Conservation (phyloP, 2,329 filamentous ascomycete genomes). For the Penicillium sp. region DNA sequence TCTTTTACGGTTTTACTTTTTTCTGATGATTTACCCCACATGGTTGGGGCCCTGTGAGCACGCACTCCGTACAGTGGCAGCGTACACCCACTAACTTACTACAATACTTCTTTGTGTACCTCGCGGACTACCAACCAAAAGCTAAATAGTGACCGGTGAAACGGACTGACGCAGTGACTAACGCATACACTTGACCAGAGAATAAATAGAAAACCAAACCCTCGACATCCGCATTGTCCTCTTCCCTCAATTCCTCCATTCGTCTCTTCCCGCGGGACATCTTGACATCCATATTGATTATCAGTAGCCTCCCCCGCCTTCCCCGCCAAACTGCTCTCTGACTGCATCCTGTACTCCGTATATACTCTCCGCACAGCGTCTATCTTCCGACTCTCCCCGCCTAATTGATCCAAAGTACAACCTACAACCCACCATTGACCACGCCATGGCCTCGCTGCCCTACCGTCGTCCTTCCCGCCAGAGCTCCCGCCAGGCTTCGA, state of each 20-base stretch:
- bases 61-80: too few species aligned
- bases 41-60: too few species aligned
- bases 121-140: background rate
- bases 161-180: background rate
- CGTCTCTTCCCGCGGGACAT: background rate
- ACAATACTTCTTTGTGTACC: background rate
- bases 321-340: background rate
- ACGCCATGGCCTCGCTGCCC: conserved; percentile 36
- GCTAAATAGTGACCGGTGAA: too few species aligned
- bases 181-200: background rate
- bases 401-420: background rate
- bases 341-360: background rate
- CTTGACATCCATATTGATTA: too few species aligned
- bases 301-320: background rate
- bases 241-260: background rate
- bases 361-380: background rate
- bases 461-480: conserved; percentile 36
- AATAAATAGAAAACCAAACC: background rate
- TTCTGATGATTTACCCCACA: background rate
- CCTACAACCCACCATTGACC: background rate
- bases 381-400: background rate
- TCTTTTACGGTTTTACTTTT: background rate
- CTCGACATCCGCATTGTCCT: background rate
- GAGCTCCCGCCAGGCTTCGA: conserved; percentile 40
- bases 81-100: too few species aligned